phyloP scores from a whole-genome alignment of 768 basidiomycete genomes.

The Boletellus sp. region DNA sequence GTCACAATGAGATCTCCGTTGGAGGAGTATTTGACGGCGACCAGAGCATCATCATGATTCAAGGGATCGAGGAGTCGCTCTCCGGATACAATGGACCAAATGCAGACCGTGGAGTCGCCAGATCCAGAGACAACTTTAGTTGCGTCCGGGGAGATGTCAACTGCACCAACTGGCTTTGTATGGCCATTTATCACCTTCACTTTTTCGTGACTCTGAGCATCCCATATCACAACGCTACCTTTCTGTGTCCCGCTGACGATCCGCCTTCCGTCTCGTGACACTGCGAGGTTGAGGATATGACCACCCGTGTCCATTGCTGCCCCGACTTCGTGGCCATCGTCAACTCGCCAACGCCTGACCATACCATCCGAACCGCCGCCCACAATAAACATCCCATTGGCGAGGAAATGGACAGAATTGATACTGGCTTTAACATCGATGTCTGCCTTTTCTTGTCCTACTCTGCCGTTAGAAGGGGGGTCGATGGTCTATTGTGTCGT shows the following conservation, averaged over 20 bases:
- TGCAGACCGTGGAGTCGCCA: background rate
- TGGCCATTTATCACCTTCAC: background rate
- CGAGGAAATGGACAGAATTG: background rate
- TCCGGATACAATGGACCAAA: slow-evolving; percentile 2
- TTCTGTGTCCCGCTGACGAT: background rate
- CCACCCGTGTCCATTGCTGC: background rate
- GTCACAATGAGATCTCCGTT: background rate
- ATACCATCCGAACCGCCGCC: background rate
- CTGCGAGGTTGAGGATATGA: background rate
- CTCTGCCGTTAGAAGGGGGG: background rate
- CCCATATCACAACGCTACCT: background rate
- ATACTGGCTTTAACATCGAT: background rate
- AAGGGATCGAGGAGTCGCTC: slow-evolving; percentile 2
- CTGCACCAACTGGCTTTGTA: background rate
- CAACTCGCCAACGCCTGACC: background rate
- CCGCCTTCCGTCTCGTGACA: background rate
- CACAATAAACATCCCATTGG: slow-evolving; percentile 1
- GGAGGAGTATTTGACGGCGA: background rate
- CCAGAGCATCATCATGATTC: background rate
- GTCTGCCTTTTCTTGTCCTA: background rate
- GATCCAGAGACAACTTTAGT: slow-evolving; percentile 6
- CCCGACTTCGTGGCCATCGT: background rate
- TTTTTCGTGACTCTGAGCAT: background rate
- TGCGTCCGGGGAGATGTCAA: slow-evolving; percentile 14
- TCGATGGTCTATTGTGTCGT: too few relatives aligned